Base-by-base conservation (phyloP, 1,139 yeast species). In the Yamadazyma triangularis region DNA sequence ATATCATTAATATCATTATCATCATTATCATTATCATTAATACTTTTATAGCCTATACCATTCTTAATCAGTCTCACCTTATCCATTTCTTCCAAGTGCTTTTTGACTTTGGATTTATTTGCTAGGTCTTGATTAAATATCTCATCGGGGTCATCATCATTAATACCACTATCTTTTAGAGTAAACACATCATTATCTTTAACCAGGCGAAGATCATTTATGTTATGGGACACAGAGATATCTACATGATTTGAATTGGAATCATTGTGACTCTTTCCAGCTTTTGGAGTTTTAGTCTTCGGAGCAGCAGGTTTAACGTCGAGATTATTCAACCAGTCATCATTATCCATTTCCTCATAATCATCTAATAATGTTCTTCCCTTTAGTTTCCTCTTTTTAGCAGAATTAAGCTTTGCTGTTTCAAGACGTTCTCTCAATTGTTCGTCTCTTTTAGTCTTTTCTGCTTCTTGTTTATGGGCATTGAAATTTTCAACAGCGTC, bases 121-220 rank as follows among this genome's bases (percentile, higher is more conserved):
- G 54, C 45, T 28, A 79, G 44, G 15, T 45, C 34, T 5, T 62
- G 68, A 35, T 76, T 73, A 25, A 61, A 71, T 27, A 79, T 56
- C 21, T 62, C 71, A 2, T 69, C 76, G n/a, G n/a, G n/a, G 23
- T 69, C 78, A 21, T 59, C 67, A 2, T 71, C 78, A 15, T 74
- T 44, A 2, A 84, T 56, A 5, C 63, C 62, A 1, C 61, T 51
- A 39, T 87, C 96, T 34, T 79, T 73, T 27, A 86, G 57, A 0
- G 91, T 84, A 32, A 87, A 58, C 2, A 84, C 63, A 1, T 75
- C 73, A 13, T 73, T 75, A n/a, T 61, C 62, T 6, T 48, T 47
- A n/a, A 66, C 36, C 5, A 45, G 51, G 2, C 50, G 48, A n/a
- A 77, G 46, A 14, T 72, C 77, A 5, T 50, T 47, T 4, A 59